Percentiles rank a stretch among this genome's conserved stretches.
Conservation (phyloP, 352 stramenopile genomes). For the Phytophthora capsici region DNA sequence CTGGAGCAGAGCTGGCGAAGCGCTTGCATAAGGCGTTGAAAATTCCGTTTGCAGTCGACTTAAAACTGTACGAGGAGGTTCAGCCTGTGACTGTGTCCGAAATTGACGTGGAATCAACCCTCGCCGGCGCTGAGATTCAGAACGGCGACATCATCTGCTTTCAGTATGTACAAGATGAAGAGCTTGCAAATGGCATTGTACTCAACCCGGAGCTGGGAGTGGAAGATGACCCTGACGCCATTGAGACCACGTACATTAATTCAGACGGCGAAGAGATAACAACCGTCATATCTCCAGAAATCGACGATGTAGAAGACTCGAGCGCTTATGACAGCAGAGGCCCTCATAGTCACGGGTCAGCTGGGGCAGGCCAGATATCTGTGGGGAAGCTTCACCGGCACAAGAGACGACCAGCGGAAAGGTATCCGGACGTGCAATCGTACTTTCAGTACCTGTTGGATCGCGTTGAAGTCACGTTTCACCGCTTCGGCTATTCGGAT, state of each 20-base stretch:
- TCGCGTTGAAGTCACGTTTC: slow-evolving; percentile 78
- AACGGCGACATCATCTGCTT: slow-evolving; percentile 88
- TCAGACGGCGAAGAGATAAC: slow-evolving; percentile 40
- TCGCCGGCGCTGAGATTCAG: slow-evolving; percentile 73
- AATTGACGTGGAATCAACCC: slow-evolving; percentile 57
- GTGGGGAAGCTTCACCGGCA: slow-evolving; percentile 5
- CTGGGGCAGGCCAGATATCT: slow-evolving; percentile 10
- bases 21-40: slow-evolving; percentile 60
- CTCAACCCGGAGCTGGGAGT: slow-evolving; percentile 25
- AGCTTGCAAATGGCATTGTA: slow-evolving; percentile 23
- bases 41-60: slow-evolving; percentile 54
- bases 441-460: slow-evolving; percentile 89
- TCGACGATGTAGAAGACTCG: slow-evolving; percentile 23
- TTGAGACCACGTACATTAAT: slow-evolving; percentile 30
- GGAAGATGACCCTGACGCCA: slow-evolving; percentile 35
- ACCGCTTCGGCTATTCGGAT: slow-evolving; percentile 54
- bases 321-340: slow-evolving; percentile 18
- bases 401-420: slow-evolving; percentile 29
- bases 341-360: slow-evolving; percentile 27
- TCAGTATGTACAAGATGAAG: slow-evolving; percentile 58
- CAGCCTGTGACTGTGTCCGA: slow-evolving; percentile 65
- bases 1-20: slow-evolving; percentile 55
- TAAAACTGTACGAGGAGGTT: slow-evolving; percentile 82
- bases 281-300: slow-evolving; percentile 17
- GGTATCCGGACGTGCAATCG: slow-evolving; percentile 71